Evolutionary conservation across 306 rosid species (phyloP), one percentile per base, ranked within the genome.

Genomic region (Parietaria judaica): DNA sequence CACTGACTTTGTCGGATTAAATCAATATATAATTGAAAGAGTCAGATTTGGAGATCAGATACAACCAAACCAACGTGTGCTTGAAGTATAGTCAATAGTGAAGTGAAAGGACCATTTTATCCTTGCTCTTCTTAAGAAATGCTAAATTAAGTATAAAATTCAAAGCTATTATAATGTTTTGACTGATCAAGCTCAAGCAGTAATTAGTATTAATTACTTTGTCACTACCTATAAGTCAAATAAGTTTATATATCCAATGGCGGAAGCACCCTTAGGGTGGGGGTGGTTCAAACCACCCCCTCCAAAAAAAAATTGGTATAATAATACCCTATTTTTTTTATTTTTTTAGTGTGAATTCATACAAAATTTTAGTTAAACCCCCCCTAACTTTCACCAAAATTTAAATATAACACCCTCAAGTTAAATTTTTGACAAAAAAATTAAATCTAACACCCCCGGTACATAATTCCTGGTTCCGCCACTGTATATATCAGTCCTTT

Each of bases 1-100:
- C 86, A 86, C 94, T 86, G 94, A 67, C 67, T 73, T 72, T 82
- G 87, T 73, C 97, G 95, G 66, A 56, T 63, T 47, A 71, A 58
- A 56, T 14, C 51, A 50, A 68, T 63, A 46, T 51, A 13, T 49
- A 47, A 60, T 38, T 72, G 35, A 16, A 8, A 54, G 12, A 17
- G 58, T 50, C 54, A 64, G 54, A 62, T 62, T 47, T 35, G 38
- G 17, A 43, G 39, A 60, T 44, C 48, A 50, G 57, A 64, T 64
- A 70, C 72, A 53, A 61, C 70, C 79, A 74, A 79, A 69, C 36
- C 69, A 56, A 78, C 85, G 76, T 77, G 85, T 72, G 73, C 70
- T 68, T 8, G 13, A 60, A 60, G 70, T 73, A 73, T 66, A 67
- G 54, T 41, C 46, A 36, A 34, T 8, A 4, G 43, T 38, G 14